phyloP scores from a whole-genome alignment of 2,329 filamentous ascomycete species.

The Exophiala aquamarina region DNA sequence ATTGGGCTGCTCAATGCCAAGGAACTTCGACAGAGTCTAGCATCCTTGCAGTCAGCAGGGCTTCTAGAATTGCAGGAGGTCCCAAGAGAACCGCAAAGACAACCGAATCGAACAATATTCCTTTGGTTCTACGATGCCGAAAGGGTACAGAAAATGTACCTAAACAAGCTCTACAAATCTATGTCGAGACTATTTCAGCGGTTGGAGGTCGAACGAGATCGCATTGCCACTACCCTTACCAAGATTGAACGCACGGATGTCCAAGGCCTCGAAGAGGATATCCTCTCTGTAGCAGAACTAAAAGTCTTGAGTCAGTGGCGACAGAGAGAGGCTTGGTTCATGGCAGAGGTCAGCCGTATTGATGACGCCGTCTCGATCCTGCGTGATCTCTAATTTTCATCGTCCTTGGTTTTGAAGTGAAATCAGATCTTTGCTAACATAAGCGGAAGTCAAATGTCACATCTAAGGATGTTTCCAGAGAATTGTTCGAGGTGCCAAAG shows the following conservation, averaged over 20 bases:
- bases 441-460: no score
- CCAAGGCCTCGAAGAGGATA: conserved; percentile 77
- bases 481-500: no score
- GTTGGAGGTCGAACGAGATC: conserved; percentile 71
- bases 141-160: conserved; percentile 65
- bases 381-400: conserved; percentile 29
- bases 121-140: conserved; percentile 88
- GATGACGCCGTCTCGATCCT: conserved; percentile 84
- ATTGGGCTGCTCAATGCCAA: conserved; percentile 80
- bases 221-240: conserved; percentile 70
- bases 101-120: conserved; percentile 81
- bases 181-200: conserved; percentile 85
- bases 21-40: conserved; percentile 80
- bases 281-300: conserved; percentile 73
- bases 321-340: conserved; percentile 66
- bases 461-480: no score
- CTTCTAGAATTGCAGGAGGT: conserved; percentile 93
- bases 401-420: no score
- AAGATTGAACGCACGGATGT: conserved; percentile 86
- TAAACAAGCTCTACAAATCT: conserved; percentile 83
- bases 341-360: conserved; percentile 75
- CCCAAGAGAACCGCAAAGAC: conserved; percentile 78
- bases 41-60: conserved; percentile 80
- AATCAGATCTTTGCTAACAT: no score
- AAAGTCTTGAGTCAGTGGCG: conserved; percentile 65